These are phyloP conservation scores for Scleromitrula shiraiana DNA, from an alignment of 2,329 filamentous ascomycete genomes.

Conservation along the genomic window DNA sequence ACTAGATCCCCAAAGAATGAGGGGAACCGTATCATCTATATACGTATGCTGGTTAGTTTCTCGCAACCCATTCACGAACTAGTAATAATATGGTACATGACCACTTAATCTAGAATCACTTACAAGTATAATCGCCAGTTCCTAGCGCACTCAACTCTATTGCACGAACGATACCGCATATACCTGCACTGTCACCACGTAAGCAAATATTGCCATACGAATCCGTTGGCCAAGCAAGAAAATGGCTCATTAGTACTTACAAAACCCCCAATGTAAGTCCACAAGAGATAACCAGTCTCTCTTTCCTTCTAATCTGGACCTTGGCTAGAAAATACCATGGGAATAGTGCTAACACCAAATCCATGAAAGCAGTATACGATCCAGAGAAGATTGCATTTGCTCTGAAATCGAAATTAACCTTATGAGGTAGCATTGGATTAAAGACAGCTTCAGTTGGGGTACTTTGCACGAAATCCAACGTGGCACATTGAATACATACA, in stretches of 20 bases:
- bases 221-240: too few relatives aligned
- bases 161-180: slow-evolving; percentile 4
- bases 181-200: slow-evolving; percentile 4
- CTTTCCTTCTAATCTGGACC: slow-evolving; percentile 1
- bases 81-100: too few relatives aligned
- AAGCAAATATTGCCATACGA: too few relatives aligned
- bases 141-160: neutral
- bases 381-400: neutral
- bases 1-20: slow-evolving; percentile 3
- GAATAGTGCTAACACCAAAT: slow-evolving; percentile 2
- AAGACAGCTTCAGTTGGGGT: neutral
- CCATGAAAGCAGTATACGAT: neutral
- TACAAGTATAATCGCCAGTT: slow-evolving; percentile 3
- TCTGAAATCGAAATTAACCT: neutral
- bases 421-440: neutral
- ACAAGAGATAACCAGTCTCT: slow-evolving; percentile 1
- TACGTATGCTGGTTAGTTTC: neutral
- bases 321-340: slow-evolving; percentile 1
- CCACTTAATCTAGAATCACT: too few relatives aligned
- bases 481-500: neutral
- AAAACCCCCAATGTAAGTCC: slow-evolving; percentile 4
- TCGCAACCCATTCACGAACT: too few relatives aligned
- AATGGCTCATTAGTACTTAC: neutral
- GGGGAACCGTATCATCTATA: slow-evolving; percentile 1
- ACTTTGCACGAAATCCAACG: neutral